phyloP scores from a whole-genome alignment of 2,329 filamentous ascomycete genomes.

The Colletotrichum sp. region DNA sequence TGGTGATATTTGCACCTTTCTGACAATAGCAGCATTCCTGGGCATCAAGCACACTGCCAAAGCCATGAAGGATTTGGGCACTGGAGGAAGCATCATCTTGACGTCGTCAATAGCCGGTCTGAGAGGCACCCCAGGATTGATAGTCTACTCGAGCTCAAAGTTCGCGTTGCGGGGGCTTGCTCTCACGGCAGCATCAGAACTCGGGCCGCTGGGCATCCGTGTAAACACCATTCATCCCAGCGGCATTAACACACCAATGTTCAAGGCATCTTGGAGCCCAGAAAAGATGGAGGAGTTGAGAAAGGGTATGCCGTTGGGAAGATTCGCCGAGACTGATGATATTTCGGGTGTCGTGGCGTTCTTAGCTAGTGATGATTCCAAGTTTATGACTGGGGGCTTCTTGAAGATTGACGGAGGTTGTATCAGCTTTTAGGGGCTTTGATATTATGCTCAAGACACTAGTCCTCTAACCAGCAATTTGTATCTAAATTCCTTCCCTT shows the following conservation, averaged over 20 bases:
- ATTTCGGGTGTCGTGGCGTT: neutral
- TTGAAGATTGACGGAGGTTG: neutral
- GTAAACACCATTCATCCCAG: neutral
- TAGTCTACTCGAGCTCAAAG: neutral
- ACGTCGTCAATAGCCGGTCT: neutral
- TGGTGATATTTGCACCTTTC: neutral
- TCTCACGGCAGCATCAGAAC: neutral
- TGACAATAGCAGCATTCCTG: neutral
- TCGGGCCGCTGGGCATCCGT: neutral
- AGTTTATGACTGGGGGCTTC: neutral
- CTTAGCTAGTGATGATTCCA: neutral
- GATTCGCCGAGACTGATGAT: neutral
- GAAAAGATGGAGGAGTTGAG: neutral
- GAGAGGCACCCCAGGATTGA: neutral
- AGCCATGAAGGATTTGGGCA: neutral
- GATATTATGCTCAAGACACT: fast-evolving
- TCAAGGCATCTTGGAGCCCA: neutral
- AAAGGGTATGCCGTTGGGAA: neutral
- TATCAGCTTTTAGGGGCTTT: neutral
- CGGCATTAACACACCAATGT: neutral
- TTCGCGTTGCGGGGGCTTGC: neutral
- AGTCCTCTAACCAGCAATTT: neutral
- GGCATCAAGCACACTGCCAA: neutral
- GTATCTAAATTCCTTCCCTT: fast-evolving
- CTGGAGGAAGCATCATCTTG: neutral